Base-by-base conservation (phyloP, 2,329 filamentous ascomycete species). In the Aspergillus sp. region DNA sequence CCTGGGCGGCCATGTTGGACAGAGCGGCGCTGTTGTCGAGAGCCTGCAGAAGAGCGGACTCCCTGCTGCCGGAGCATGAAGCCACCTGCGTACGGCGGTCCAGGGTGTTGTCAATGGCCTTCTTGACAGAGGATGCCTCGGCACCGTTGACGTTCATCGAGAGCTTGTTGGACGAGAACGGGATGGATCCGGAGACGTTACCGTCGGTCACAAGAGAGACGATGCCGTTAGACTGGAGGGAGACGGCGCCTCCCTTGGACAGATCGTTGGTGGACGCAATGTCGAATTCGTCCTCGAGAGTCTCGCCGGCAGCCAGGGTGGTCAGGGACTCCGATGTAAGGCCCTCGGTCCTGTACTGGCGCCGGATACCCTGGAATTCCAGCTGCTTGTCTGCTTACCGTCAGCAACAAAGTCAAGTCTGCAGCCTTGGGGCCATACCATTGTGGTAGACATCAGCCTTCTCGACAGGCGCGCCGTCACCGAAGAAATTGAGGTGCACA, bases 121-220 rank as follows among this genome's bases (percentile, higher is more conserved):
- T 62, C 41, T 67, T 61, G 29, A 68, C 63, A 22, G 66, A 60
- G 28, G 66, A 64, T 7, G 78, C 77, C 30, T 68, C 52, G 8
- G 57, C 58, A 12, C 71, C 75, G 41, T 82, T 69, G 26, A 83
- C 63, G 4, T 66, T 56, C 39, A 78, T 63, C 32, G 64, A 65
- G 29, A 82, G 55, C 11, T 65, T 63, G 58, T 82, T 81, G 49
- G 72, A 76, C 32, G 65, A 58, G 58, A 71, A 82, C 8, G 67
- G 53, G 2, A 80, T 52, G 27, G 66, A 68, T 30, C 72, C 75
- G 7, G 68, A 54, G 22, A 82, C 65, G 25, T 68, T 58, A 29
- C 67, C 62, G 26, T 60, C 60, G 14, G 66, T 61, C 17, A 76
- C 72, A 34, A 69, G 71, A 6, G 73, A 69, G 26, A 82, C 64